Percentiles rank a stretch among this genome's conserved stretches.
Conservation (phyloP, 805 yeast species). For the Huiozyma sinensis region DNA sequence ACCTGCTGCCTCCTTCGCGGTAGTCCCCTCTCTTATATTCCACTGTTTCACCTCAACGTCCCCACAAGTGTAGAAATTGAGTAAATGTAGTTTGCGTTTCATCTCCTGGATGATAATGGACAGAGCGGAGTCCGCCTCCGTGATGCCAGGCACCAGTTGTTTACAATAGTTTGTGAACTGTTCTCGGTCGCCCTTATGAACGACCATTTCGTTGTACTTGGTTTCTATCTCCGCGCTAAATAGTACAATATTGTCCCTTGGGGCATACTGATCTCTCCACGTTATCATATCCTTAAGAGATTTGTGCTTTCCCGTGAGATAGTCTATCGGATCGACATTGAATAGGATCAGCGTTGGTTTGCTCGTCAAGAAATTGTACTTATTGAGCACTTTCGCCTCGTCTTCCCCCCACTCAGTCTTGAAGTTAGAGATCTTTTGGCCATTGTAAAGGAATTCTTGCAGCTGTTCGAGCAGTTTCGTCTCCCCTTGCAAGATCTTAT, state of each 20-base stretch:
- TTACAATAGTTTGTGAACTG: slow-evolving; percentile 6
- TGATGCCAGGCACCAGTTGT: not conserved
- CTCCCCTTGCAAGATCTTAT: slow-evolving; percentile 28
- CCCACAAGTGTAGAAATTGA: slow-evolving; percentile 84
- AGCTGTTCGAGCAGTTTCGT: slow-evolving; percentile 32
- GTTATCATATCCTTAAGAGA: slow-evolving; percentile 38
- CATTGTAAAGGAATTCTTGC: slow-evolving; percentile 42
- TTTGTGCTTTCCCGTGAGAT: slow-evolving; percentile 27
- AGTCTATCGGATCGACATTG: slow-evolving; percentile 67
- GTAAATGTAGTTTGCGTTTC: slow-evolving; percentile 58
- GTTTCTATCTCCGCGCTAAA: slow-evolving; percentile 50
- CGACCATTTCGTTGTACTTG: slow-evolving; percentile 10
- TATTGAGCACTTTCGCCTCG: slow-evolving; percentile 59
- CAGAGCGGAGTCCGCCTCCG: slow-evolving; percentile 38
- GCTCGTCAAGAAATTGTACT: slow-evolving; percentile 68
- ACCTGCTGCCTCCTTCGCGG: slow-evolving; percentile 86
- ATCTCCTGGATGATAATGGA: slow-evolving; percentile 55
- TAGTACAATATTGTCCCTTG: slow-evolving; percentile 59
- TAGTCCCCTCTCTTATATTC: slow-evolving; percentile 66
- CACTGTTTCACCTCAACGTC: slow-evolving; percentile 78
- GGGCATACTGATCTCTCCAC: slow-evolving; percentile 55
- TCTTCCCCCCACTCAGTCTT: slow-evolving; percentile 50
- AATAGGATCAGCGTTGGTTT: slow-evolving; percentile 77
- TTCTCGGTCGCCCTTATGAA: slow-evolving; percentile 15
- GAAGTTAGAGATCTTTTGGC: slow-evolving; percentile 45